These are phyloP conservation scores for Aspergillus sclerotialis DNA, from an alignment of 2,329 filamentous ascomycete species.

Conservation along the genomic window DNA sequence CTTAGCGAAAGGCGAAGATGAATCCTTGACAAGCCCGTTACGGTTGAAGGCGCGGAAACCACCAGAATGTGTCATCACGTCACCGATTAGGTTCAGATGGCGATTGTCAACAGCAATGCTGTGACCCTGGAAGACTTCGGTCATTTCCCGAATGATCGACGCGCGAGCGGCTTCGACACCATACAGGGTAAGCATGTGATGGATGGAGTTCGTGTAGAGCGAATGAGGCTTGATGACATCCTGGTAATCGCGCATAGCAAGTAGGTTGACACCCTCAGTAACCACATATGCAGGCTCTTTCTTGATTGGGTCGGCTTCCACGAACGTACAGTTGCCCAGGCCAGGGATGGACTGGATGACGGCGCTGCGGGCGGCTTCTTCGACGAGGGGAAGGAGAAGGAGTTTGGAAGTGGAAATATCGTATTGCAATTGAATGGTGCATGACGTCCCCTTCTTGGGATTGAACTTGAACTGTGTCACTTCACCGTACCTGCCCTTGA, in stretches of 20 bases:
- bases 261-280: slow-evolving; percentile 79
- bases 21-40: slow-evolving; percentile 70
- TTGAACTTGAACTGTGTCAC: slow-evolving; percentile 76
- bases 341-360: slow-evolving; percentile 82
- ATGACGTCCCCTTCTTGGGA: slow-evolving; percentile 64
- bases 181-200: slow-evolving; percentile 74
- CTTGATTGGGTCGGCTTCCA: slow-evolving; percentile 52
- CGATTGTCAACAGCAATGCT: slow-evolving; percentile 86
- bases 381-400: slow-evolving; percentile 84
- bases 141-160: slow-evolving; percentile 80
- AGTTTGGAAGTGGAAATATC: slow-evolving; percentile 76
- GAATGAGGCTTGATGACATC: slow-evolving; percentile 79
- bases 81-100: slow-evolving; percentile 90
- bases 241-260: slow-evolving; percentile 82
- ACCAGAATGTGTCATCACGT: slow-evolving; percentile 94
- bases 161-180: slow-evolving; percentile 88
- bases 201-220: slow-evolving; percentile 88
- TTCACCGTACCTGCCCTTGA: slow-evolving; percentile 58
- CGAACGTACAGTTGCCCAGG: slow-evolving; percentile 64
- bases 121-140: slow-evolving; percentile 79
- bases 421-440: slow-evolving; percentile 77
- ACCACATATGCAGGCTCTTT: slow-evolving; percentile 51
- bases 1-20: slow-evolving; percentile 89
- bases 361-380: slow-evolving; percentile 68
- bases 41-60: slow-evolving; percentile 88